Evolutionary conservation across 768 basidiomycete species (phyloP).

Genomic region (Udeniomyces megalosporus): DNA sequence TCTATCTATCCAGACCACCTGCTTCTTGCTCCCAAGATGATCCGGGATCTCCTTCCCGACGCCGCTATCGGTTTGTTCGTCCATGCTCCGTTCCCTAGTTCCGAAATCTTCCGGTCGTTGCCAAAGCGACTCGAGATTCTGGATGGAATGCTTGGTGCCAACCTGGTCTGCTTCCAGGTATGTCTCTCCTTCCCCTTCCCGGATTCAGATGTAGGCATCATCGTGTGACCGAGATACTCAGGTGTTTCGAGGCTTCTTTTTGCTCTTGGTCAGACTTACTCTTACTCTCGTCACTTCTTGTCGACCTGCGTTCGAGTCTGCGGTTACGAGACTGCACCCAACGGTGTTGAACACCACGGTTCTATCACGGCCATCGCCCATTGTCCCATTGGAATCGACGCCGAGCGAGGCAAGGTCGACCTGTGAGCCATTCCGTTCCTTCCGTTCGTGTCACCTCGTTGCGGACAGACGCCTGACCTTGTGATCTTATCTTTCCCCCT

Average conservation of each 20-base stretch:
- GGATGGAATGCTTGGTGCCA: slow-evolving; percentile 94
- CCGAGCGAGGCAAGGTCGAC: slow-evolving; percentile 70
- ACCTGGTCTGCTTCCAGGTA: slow-evolving; percentile 85
- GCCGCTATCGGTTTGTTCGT: slow-evolving; percentile 79
- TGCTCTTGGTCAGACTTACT: slow-evolving; percentile 50
- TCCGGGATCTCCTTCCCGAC: slow-evolving; percentile 52
- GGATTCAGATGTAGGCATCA: not conserved
- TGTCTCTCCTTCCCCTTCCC: slow-evolving; percentile 13
- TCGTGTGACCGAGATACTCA: not conserved
- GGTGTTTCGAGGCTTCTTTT: too few species aligned
- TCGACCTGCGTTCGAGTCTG: slow-evolving; percentile 91
- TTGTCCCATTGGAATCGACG: slow-evolving; percentile 91
- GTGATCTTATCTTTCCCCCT: not conserved
- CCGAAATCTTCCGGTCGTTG: slow-evolving; percentile 85
- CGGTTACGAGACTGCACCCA: slow-evolving; percentile 66
- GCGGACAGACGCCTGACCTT: not conserved
- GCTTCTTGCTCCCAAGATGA: slow-evolving; percentile 68
- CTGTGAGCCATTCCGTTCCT: slow-evolving; percentile 38
- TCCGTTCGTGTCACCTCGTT: not conserved
- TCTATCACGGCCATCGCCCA: slow-evolving; percentile 67
- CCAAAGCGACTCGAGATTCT: slow-evolving; percentile 82
- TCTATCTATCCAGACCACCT: slow-evolving; percentile 44
- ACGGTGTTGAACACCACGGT: slow-evolving; percentile 68
- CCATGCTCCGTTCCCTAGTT: slow-evolving; percentile 94
- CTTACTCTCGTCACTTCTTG: slow-evolving; percentile 84